Evolutionary conservation across 139 green algal genomes (phyloP), one percentile per base, ranked within the genome.

Genomic region (Bryopsis sp.): DNA sequence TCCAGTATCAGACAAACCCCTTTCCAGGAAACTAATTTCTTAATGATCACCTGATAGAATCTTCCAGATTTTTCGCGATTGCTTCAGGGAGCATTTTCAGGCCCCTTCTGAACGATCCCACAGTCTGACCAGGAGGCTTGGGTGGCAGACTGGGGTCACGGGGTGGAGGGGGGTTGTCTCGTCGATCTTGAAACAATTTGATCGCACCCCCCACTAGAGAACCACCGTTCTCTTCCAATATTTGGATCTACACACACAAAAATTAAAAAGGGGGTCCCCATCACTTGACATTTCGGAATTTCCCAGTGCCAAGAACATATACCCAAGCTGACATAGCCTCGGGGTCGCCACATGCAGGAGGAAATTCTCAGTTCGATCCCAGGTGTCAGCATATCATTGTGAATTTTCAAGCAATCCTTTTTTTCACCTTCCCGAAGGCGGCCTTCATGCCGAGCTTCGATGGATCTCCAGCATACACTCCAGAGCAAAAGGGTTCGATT

Each of bases 401-500:
- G 43, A 11, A 54, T 54, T 11, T 54, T 11, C 43, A 54, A 26
- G 43, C 43, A 28, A 32, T 36, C 28, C 19, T 43, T 33, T 5
- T 37, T 47, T 69, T 31, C 67, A 96, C 89, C 80, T 87, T 95
- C 22, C 88, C 82, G 72, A 98, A 97, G 0, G 94, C 94, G 2
- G 94, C 94, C 84, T 96, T 91, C 86, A 97, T 97, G 73, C 83
- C 93, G 38, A 99, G 89, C 80, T 97, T 97, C 28, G 87, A 72
- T 4, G 94, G 92, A 78, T 98, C 82, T 28, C 94, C 94, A 15
- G 94, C 92, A 72, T 99, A 99, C 70, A 99, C 94, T 35, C 94
- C 94, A 6, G 86, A 95, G 89, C 94, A 98, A 83, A 97, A 98
- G 58, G 94, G 93, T 81, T 99, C 94, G 39, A 99, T 97, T 19